Evolutionary conservation across 2,329 filamentous ascomycete species (phyloP), one percentile per base, ranked within the genome.

Genomic region (Alternaria longipes): DNA sequence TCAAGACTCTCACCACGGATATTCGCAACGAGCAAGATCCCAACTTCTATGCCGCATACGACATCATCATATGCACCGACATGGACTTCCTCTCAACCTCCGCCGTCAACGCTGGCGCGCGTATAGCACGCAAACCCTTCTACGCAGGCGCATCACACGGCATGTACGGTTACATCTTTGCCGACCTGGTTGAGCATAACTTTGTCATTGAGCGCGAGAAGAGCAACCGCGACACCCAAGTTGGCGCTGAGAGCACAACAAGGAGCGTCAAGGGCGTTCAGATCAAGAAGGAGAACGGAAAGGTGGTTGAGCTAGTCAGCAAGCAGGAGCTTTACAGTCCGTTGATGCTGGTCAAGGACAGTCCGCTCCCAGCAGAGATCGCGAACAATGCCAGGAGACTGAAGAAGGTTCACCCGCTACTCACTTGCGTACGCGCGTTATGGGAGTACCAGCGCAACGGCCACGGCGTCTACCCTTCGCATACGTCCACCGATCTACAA

Each of bases 101-200:
- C 66, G 86, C 88, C 60, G 91, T 98, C 81, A 97, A 98, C 81
- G 92, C 92, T 22, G 90, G 91, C 28, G 94, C 93, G 41, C 90
- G 94, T 47, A 82, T 96, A 38, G 89, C 90, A 62, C 86, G 88
- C 64, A 88, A 89, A 49, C 89, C 93, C 11, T 97, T 97, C 79
- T 99, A 99, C 80, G 93, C 93, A 9, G 91, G 93, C 36, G 90
- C 89, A 52, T 88, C 91, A 3, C 92, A 97, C 75, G 95, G 95
- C 50, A 86, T 97, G 76, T 98, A 96, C 78, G 95, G 95, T 57
- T 99, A 92, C 81, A 91, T 97, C 67, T 99, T 99, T 78, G 91
- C 91, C 59, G 95, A 99, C 78, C 85, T 99, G 22, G 93, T 97
- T 69, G 86, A 90, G 72, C 95, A 99, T 78, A 90, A 94, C 72